These are phyloP conservation scores for Paraphaeosphaeria sporulosa DNA, from an alignment of 2,329 filamentous ascomycete species.

Conservation along the genomic window DNA sequence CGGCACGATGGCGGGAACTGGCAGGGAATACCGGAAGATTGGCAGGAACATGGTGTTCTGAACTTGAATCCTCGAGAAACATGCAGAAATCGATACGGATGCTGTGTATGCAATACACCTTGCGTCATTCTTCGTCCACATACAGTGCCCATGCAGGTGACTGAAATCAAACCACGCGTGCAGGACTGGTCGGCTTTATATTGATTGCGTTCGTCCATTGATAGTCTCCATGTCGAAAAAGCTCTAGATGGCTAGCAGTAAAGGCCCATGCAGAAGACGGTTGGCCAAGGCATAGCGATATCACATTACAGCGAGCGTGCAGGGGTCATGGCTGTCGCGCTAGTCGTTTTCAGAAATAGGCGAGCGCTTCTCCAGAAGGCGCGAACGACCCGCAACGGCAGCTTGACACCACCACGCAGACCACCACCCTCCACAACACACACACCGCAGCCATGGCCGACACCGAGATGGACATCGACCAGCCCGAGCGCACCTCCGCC, in stretches of 20 bases:
- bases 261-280: background rate
- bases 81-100: background rate
- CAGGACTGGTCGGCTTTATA: background rate
- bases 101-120: background rate
- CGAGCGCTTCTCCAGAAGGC: background rate
- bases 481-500: slow-evolving; percentile 46
- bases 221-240: background rate
- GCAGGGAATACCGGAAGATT: background rate
- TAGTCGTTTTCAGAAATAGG: background rate
- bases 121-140: background rate
- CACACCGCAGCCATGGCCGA: slow-evolving; percentile 51
- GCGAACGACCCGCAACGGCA: slow-evolving; percentile 10
- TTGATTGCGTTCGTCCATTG: background rate
- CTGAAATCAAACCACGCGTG: background rate
- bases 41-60: background rate
- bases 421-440: background rate
- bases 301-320: background rate
- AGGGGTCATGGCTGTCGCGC: background rate
- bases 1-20: background rate
- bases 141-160: background rate
- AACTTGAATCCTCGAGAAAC: background rate
- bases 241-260: background rate
- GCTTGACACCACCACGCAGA: slow-evolving; percentile 12
- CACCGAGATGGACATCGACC: slow-evolving; percentile 55
- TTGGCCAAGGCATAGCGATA: background rate